Percentiles rank a stretch among this genome's conserved stretches.
These are phyloP conservation scores for Iris macrosiphon DNA, from an alignment of 106 monocot species.

Conservation along the genomic window DNA sequence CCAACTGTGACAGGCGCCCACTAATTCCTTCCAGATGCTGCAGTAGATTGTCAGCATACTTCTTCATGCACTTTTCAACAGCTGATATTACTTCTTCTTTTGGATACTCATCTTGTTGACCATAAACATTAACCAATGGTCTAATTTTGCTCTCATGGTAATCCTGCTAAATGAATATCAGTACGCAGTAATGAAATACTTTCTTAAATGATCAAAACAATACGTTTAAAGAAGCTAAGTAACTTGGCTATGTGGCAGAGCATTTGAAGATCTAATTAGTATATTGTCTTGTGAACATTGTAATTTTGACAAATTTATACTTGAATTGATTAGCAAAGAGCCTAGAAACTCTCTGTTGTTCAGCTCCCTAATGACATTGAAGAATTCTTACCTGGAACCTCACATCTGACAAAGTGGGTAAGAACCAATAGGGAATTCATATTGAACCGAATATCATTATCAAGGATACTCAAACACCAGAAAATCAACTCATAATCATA, in stretches of 20 bases:
- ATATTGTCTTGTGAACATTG: too few species aligned
- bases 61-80: constrained; percentile 80
- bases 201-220: background rate
- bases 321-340: too few species aligned
- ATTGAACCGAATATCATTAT: too few species aligned
- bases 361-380: too few species aligned
- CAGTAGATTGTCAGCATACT: constrained; percentile 58
- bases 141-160: constrained; percentile 40
- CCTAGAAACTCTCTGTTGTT: too few species aligned
- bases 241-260: background rate
- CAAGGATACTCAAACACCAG: too few species aligned
- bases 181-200: background rate
- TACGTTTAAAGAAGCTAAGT: background rate
- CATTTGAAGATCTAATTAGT: background rate
- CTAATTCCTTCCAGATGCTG: constrained; percentile 56
- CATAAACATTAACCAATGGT: constrained; percentile 29
- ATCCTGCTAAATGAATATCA: constrained; percentile 25
- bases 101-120: constrained; percentile 32
- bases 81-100: constrained; percentile 41
- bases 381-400: too few species aligned
- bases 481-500: too few species aligned
- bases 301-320: too few species aligned
- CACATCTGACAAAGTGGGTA: too few species aligned
- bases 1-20: constrained; percentile 55
- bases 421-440: too few species aligned